Evolutionary conservation across 148 eudicot genomes (phyloP), one percentile per base, ranked within the genome.

Genomic region (Rhododendron mucronatum): DNA sequence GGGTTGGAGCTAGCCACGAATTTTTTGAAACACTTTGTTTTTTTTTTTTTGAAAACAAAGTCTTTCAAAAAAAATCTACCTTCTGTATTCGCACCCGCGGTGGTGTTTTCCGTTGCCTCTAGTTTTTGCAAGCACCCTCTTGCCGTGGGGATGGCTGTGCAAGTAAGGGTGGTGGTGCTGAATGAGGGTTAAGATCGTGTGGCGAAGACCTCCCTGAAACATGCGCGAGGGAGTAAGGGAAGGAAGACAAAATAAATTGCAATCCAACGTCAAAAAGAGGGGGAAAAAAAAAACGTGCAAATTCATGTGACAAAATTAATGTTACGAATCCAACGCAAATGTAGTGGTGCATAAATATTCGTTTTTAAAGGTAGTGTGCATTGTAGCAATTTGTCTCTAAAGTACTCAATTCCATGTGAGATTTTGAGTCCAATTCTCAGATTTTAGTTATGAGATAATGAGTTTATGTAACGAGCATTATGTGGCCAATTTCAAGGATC

Each of bases 81-180:
- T 71, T 67, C 16, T 26, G 33, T 2, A 26, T 11, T 67, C 73
- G 1, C 30, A 13, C 7, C 41, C 39, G 76, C 76, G 76, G 41
- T 71, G 76, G 76, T 71, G 76, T 28, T 33, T 71, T 1, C 76
- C 76, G 41, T 30, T 71, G 41, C 76, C 76, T 85, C 82, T 90
- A 7, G 61, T 23, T 39, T 35, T 63, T 8, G 85, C 78, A 7
- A 91, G 69, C 3, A 91, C 93, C 83, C 82, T 84, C 44, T 90
- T 91, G 39, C 94, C 94, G n/a, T 84, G 88, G 10, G 89, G 91
- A 85, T 92, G 91, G 83, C 89, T 88, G 37, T 90, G 90, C 75
- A 92, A 67, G 44, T 13, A 82, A 0, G 87, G 50, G 13, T 89
- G 87, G n/a, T 88, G 55, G 3, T 3, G 47, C 28, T 82, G 77